Conservation (phyloP, 2,329 filamentous ascomycete species). For the Diaporthe vexans region DNA sequence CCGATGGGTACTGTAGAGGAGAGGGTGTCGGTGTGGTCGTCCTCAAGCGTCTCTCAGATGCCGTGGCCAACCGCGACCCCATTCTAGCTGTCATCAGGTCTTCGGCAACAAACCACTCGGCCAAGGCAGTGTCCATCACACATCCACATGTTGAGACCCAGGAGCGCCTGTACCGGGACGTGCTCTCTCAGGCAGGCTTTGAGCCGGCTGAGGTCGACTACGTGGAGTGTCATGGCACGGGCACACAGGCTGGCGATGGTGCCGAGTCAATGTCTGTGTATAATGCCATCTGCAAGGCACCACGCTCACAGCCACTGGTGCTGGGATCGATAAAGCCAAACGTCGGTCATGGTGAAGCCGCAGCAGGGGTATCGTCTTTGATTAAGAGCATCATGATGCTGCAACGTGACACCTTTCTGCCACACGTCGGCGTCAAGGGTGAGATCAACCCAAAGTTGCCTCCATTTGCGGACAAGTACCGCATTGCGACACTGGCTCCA, state of each 20-base stretch:
- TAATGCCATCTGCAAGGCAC: slow-evolving; percentile 54
- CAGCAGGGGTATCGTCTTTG: slow-evolving; percentile 39
- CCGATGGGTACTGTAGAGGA: slow-evolving; percentile 66
- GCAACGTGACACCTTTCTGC: slow-evolving; percentile 39
- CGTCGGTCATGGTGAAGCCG: slow-evolving; percentile 43
- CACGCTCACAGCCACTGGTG: slow-evolving; percentile 61
- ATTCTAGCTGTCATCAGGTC: slow-evolving; percentile 52
- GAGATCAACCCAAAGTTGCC: slow-evolving; percentile 47
- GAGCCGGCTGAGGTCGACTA: slow-evolving; percentile 84
- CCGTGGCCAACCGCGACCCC: slow-evolving; percentile 61
- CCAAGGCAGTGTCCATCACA: slow-evolving; percentile 73
- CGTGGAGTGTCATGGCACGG: slow-evolving; percentile 91
- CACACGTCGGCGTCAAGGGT: slow-evolving; percentile 44
- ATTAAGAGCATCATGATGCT: slow-evolving; percentile 45
- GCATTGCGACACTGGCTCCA: not conserved
- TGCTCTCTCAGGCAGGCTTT: slow-evolving; percentile 79
- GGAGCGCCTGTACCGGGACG: slow-evolving; percentile 75
- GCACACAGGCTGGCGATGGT: slow-evolving; percentile 86
- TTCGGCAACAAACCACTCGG: slow-evolving; percentile 73
- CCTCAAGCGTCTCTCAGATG: slow-evolving; percentile 62
- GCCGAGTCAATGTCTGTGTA: slow-evolving; percentile 86
- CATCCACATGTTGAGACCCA: slow-evolving; percentile 78
- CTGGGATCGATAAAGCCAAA: slow-evolving; percentile 70
- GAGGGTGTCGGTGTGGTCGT: slow-evolving; percentile 62
- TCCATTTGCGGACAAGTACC: not conserved